Base-by-base conservation (phyloP, 2,329 filamentous ascomycete species). In the Phyllosticta citriasiana region DNA sequence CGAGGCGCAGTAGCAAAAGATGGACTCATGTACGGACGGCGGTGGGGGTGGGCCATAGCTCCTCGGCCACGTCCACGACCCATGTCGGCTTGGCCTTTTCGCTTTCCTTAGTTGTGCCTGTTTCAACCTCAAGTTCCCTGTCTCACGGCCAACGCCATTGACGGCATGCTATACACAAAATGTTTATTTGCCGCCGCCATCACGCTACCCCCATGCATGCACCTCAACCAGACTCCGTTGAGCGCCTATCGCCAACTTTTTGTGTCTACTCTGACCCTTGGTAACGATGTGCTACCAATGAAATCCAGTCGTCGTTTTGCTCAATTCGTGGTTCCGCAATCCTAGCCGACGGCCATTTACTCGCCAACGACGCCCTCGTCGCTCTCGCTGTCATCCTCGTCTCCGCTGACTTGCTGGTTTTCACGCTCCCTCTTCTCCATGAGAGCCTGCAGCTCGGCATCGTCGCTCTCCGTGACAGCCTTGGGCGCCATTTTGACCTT, bases 401-500 rank as follows among this genome's bases (percentile, higher is more conserved):
- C 95, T 71, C 94, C 94, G 76, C 91, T 96, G 72, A 99, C 91
- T 76, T 99, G 91, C 74, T 91, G 89, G 78, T 99, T 99, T 84
- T 97, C 93, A 67, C 91, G 88, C 81, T 96, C 94, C 67, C 89
- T 87, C 87, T 97, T 97, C 83, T 97, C 94, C 94, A 99, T 99
- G 66, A 99, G 84, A 58, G 93, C 94, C 76, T 97, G 91, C 66
- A 99, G 82, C 77, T 97, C 92, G 26, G 93, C 94, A 72, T 99
- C 94, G 71, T 99, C 95, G 75, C 91, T 95, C 82, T 97, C 95
- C 1, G 94, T 99, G 64, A 99, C 94, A 4, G 95, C 94, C 86
- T 97, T 97, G 67, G 94, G 94, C 70, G 94, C 92, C 94, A 99
- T 99, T 85, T 95, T 96, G 69, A 97, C 88, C 53, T 87, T 83